A percentile compares a stretch with the other conserved stretches of the same genome.
Conservation (phyloP, 768 basidiomycete species). For the Baorangia bicolor region DNA sequence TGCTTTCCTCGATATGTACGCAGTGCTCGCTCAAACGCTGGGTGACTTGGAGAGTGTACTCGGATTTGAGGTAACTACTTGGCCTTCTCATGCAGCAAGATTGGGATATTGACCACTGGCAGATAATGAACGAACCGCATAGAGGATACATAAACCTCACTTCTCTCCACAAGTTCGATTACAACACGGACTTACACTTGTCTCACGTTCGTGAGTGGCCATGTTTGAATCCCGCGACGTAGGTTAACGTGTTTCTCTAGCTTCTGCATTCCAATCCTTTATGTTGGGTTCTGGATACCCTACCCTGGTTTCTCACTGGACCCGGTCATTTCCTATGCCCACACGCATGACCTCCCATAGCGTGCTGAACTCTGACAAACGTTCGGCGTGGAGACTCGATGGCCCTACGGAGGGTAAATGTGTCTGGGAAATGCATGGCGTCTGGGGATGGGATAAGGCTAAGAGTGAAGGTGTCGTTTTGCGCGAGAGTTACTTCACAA, state of each 20-base stretch:
- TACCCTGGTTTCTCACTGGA: slow-evolving; percentile 75
- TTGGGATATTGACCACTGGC: slow-evolving; percentile 3
- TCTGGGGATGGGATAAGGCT: slow-evolving; percentile 83
- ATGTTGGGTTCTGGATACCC: slow-evolving; percentile 89
- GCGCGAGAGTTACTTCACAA: slow-evolving; percentile 80
- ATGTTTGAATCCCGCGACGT: background rate
- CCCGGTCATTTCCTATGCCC: slow-evolving; percentile 86
- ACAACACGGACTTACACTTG: slow-evolving; percentile 92
- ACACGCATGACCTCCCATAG: slow-evolving; percentile 61
- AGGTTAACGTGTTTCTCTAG: slow-evolving; percentile 34
- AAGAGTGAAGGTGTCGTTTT: slow-evolving; percentile 72
- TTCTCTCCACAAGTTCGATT: slow-evolving; percentile 85
- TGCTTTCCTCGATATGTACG: slow-evolving; percentile 77
- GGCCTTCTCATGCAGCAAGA: background rate
- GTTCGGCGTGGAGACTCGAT: slow-evolving; percentile 68
- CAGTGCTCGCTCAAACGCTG: slow-evolving; percentile 61
- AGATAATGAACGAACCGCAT: slow-evolving; percentile 97
- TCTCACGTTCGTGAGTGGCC: slow-evolving; percentile 64
- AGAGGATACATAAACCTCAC: slow-evolving; percentile 84
- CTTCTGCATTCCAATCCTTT: slow-evolving; percentile 86
- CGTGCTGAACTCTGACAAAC: slow-evolving; percentile 58
- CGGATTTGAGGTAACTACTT: slow-evolving; percentile 75
- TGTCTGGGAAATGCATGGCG: slow-evolving; percentile 88
- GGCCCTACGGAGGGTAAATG: slow-evolving; percentile 75
- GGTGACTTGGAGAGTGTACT: slow-evolving; percentile 77